Conservation (phyloP, 805 yeast species). For the Saccharomycopsis schoenii region DNA sequence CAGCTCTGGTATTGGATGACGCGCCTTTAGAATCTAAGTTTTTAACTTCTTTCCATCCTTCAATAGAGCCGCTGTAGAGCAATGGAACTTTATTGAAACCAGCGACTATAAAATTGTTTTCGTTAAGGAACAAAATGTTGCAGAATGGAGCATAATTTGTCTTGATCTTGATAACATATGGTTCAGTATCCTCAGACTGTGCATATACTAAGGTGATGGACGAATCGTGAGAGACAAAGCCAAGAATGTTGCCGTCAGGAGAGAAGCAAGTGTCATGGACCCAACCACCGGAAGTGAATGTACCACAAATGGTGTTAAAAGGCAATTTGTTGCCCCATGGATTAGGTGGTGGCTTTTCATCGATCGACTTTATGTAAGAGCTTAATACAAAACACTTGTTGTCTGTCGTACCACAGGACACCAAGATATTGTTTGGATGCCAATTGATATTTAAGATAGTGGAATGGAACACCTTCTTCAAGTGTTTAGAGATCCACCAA, state of each 20-base stretch:
- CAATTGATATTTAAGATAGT: conserved; percentile 77
- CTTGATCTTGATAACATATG: conserved; percentile 47
- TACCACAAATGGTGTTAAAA: conserved; percentile 84
- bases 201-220: conserved; percentile 76
- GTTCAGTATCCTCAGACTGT: conserved; percentile 46
- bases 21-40: conserved; percentile 20
- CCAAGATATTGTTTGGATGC: conserved; percentile 87
- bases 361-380: conserved; percentile 82
- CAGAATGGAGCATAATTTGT: conserved; percentile 75
- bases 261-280: conserved; percentile 84
- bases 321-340: conserved; percentile 96
- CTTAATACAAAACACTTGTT: conserved; percentile 87
- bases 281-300: conserved; percentile 65
- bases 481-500: conserved; percentile 99
- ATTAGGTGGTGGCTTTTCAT: conserved; percentile 67
- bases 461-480: conserved; percentile 88
- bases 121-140: conserved; percentile 59
- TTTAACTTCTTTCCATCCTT: conserved; percentile 46
- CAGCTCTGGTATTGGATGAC: conserved; percentile 18
- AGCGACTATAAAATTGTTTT: conserved; percentile 65
- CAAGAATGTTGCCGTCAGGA: conserved; percentile 68
- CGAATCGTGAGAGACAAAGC: conserved; percentile 80
- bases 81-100: conserved; percentile 92
- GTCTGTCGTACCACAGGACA: conserved; percentile 89
- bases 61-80: conserved; percentile 61